phyloP scores from a whole-genome alignment of 306 rosid species.

The Dalbergia oliveri region DNA sequence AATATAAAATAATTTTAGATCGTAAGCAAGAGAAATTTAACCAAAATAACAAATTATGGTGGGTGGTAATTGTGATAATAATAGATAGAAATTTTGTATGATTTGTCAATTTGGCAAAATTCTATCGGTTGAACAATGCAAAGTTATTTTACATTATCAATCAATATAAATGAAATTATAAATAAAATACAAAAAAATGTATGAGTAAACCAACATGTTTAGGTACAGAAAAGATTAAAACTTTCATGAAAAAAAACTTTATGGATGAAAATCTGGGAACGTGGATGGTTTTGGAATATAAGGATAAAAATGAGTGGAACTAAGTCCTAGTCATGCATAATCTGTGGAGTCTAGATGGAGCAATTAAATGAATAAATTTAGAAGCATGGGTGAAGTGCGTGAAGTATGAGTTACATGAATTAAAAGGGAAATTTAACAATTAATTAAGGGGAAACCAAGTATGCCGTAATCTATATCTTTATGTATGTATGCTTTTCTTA shows the following conservation, averaged over 20 bases:
- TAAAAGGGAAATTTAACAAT: background rate
- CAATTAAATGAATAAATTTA: background rate
- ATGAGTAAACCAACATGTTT: background rate
- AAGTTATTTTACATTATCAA: too few relatives aligned
- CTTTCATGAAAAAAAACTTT: background rate
- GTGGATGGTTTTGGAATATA: background rate
- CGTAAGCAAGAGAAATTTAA: too few relatives aligned
- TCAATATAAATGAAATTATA: background rate
- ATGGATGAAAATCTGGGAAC: background rate
- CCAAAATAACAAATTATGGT: too few relatives aligned
- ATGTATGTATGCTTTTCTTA: too few relatives aligned
- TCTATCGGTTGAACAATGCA: too few relatives aligned
- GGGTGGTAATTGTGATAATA: too few relatives aligned
- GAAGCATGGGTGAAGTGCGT: background rate
- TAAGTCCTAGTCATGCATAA: background rate
- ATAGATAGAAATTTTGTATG: too few relatives aligned
- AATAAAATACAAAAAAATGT: background rate
- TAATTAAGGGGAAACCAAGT: background rate
- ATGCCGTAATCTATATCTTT: background rate
- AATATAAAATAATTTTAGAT: too few relatives aligned
- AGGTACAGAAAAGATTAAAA: background rate
- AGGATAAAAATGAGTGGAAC: background rate
- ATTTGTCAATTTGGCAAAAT: too few relatives aligned
- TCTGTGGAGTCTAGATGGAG: background rate
- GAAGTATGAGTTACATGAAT: background rate